These are phyloP conservation scores for grape (Vitis vinifera) DNA, from an alignment of 164 flowering plant species.

Conservation along the genomic window ASM3070453v1 NC_081822.1:3304001-3304500, in stretches of 20 bases:
- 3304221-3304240: slow-evolving; percentile 55
- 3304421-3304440: slow-evolving; percentile 89
- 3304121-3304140: slow-evolving; percentile 53
- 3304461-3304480: slow-evolving; percentile 85
- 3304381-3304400: slow-evolving; percentile 86
- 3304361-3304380: slow-evolving; percentile 78
- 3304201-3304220: slow-evolving; percentile 84
- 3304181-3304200: slow-evolving; percentile 50
- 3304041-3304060: slow-evolving; percentile 80
- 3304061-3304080: slow-evolving; percentile 79
- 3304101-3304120: slow-evolving; percentile 98
- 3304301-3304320: slow-evolving; percentile 57
- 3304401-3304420: slow-evolving; percentile 86
- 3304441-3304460: slow-evolving; percentile 45
- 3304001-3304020: slow-evolving; percentile 69
- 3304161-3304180: slow-evolving; percentile 82
- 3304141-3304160: slow-evolving; percentile 51
- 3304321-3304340: slow-evolving; percentile 14
- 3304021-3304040: slow-evolving; percentile 93
- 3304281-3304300: slow-evolving; percentile 69
- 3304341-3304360: slow-evolving; percentile 21
- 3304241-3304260: slow-evolving; percentile 61
- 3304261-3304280: slow-evolving; percentile 53
- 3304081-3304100: slow-evolving; percentile 83
- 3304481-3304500: slow-evolving; percentile 86